Conservation (phyloP, 2,329 filamentous ascomycete species). For the Bipolaris cookei region DNA sequence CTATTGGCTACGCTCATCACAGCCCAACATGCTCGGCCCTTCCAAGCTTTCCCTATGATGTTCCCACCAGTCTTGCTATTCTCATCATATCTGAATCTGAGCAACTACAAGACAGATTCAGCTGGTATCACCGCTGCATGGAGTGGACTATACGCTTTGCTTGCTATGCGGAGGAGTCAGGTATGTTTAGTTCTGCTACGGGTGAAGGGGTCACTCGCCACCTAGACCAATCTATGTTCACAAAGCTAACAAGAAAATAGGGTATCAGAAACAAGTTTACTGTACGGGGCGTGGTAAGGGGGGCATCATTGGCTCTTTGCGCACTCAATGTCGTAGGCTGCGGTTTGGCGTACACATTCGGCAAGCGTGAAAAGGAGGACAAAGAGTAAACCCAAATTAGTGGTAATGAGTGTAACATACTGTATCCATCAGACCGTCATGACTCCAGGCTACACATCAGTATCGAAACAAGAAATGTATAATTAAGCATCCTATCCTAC, state of each 20-base stretch:
- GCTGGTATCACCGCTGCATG: slow-evolving; percentile 69
- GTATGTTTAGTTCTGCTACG: slow-evolving; percentile 26
- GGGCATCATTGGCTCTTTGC: slow-evolving; percentile 59
- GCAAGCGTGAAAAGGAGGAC: slow-evolving; percentile 50
- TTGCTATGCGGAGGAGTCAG: slow-evolving; percentile 65
- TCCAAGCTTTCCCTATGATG: slow-evolving; percentile 69
- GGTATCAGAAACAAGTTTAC: slow-evolving; percentile 56
- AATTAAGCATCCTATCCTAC: slow-evolving; percentile 4
- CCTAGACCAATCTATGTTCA: background rate
- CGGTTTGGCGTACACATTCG: slow-evolving; percentile 60
- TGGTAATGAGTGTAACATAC: slow-evolving; percentile 8
- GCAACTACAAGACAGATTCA: slow-evolving; percentile 66
- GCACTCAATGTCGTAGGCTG: slow-evolving; percentile 59
- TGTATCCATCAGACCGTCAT: slow-evolving; percentile 5
- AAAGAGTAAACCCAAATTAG: slow-evolving; percentile 14
- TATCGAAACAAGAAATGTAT: slow-evolving; percentile 2
- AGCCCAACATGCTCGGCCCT: slow-evolving; percentile 70
- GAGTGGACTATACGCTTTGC: slow-evolving; percentile 68
- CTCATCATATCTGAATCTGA: slow-evolving; percentile 69
- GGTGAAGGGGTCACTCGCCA: no score
- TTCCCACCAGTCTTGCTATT: slow-evolving; percentile 71
- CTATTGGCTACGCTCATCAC: slow-evolving; percentile 70
- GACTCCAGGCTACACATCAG: background rate
- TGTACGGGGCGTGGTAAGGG: slow-evolving; percentile 59
- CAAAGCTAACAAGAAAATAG: slow-evolving; percentile 28